Conservation (phyloP, 495 filamentous ascomycete genomes). For the Bryoglossum gracile region DNA sequence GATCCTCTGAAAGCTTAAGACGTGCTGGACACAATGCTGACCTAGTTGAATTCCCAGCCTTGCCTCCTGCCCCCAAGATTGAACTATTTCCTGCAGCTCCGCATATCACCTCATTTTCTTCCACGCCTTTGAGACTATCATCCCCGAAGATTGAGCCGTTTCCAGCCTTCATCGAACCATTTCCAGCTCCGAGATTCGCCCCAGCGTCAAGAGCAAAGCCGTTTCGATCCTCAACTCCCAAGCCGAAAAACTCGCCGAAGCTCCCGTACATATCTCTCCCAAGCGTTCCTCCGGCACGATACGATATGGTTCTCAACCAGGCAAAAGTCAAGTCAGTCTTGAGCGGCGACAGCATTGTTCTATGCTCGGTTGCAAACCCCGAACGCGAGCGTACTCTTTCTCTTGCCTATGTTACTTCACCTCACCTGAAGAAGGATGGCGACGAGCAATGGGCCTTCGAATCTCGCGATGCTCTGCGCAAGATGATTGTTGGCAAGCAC, state of each 20-base stretch:
- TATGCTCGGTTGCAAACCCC: conserved; percentile 66
- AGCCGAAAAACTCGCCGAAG: no score
- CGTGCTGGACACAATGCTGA: no score
- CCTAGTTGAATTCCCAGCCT: no score
- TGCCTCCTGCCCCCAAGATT: no score
- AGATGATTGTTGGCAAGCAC: conserved; percentile 74
- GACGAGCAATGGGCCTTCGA: conserved; percentile 90
- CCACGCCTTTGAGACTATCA: no score
- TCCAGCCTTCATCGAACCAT: conserved; percentile 23
- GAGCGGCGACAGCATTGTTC: conserved; percentile 84
- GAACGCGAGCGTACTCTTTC: conserved; percentile 75
- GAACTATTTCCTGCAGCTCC: no score
- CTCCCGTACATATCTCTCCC: not conserved
- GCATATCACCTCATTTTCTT: no score
- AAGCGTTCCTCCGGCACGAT: conserved; percentile 13
- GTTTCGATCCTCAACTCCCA: no score
- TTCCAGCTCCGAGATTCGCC: conserved; percentile 10
- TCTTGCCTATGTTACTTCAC: conserved; percentile 84
- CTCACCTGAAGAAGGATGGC: conserved; percentile 76
- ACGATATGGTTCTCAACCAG: conserved; percentile 31
- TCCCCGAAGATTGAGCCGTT: conserved; percentile 2
- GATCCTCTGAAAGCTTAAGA: no score
- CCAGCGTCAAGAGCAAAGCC: conserved; percentile 1
- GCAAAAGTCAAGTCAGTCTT: conserved; percentile 90
- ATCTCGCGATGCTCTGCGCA: conserved; percentile 85